These are phyloP conservation scores for Solanum hybrid DNA, from an alignment of 305 asterid genomes.

Conservation along the genomic window DNA sequence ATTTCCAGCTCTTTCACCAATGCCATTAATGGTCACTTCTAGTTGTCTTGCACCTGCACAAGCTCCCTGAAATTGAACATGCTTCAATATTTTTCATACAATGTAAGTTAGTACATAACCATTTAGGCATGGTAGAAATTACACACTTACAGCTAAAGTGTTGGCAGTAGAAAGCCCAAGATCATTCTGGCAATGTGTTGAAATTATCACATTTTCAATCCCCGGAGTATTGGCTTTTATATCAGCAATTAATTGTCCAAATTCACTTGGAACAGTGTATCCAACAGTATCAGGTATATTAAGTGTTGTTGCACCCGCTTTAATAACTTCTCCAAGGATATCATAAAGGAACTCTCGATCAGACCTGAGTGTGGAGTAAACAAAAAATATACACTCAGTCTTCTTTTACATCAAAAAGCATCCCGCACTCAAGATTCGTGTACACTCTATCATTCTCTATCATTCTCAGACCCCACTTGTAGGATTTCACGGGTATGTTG, in stretches of 20 bases:
- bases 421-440: neutral
- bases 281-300: conserved; percentile 98
- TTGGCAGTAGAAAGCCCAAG: conserved; percentile 96
- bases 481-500: neutral
- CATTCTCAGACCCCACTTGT: neutral
- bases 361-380: conserved; percentile 29
- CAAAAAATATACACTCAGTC: neutral
- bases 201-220: conserved; percentile 74
- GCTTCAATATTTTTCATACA: neutral
- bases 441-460: neutral
- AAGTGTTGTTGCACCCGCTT: conserved; percentile 94
- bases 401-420: neutral
- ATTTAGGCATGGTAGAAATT: conserved; percentile 1
- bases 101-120: conserved; percentile 9
- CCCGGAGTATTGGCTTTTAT: conserved; percentile 81
- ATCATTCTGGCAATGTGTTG: conserved; percentile 95
- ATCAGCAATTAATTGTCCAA: conserved; percentile 80
- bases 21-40: conserved; percentile 94
- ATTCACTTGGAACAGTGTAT: conserved; percentile 58
- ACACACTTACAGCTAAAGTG: conserved; percentile 53
- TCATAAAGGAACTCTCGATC: conserved; percentile 73
- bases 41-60: conserved; percentile 91
- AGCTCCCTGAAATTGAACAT: conserved; percentile 70
- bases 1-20: conserved; percentile 98
- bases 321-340: conserved; percentile 82